Evolutionary conservation across 352 stramenopile species (phyloP), one percentile per base, ranked within the genome.

Genomic region (Pythium folliculosum): DNA sequence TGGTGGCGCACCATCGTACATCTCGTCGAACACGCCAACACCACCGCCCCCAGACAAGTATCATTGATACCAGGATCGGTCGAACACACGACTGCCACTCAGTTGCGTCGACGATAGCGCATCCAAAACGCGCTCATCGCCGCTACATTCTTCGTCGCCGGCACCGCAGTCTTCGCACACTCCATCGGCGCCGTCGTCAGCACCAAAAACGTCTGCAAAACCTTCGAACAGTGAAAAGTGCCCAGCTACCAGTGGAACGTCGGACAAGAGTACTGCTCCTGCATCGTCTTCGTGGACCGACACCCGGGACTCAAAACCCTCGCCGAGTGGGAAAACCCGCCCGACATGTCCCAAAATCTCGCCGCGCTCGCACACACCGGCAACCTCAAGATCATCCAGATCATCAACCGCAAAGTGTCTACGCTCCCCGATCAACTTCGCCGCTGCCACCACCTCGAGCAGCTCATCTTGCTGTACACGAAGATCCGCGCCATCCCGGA

Each of bases 391-490:
- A 69, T 69, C 40, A 35, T 75, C 12, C 62, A 77, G 49, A 74
- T 77, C 54, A 71, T 75, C 22, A 77, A 77, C 40, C 30, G 62
- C 35, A 47, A 61, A 14, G 23, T 77, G 4, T 53, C 63, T 8
- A 35, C 37, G 19, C 44, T 75, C 3, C 67, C 67, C 4, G 50
- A 48, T 1, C 37, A 66, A 23, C 59, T 77, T 0, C 57, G 58
- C 4, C 40, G 47, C 1, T 72, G 71, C 53, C 22, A 56, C 3
- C 9, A 63, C 9, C 44, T 77, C 2, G 64, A 73, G 19, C 62
- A 77, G 50, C n/a, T 77, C 51, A 80, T 73, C 22, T 38, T 77
- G 45, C 63, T 77, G 10, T 75, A 75, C 50, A 72, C 71, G 0
- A 70, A 68, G n/a, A 72, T 59, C 10, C 13, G 25, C 8, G 21